Evolutionary conservation across 352 stramenopile species (phyloP), one percentile per base, ranked within the genome.

Genomic region (Pythium dissimile): DNA sequence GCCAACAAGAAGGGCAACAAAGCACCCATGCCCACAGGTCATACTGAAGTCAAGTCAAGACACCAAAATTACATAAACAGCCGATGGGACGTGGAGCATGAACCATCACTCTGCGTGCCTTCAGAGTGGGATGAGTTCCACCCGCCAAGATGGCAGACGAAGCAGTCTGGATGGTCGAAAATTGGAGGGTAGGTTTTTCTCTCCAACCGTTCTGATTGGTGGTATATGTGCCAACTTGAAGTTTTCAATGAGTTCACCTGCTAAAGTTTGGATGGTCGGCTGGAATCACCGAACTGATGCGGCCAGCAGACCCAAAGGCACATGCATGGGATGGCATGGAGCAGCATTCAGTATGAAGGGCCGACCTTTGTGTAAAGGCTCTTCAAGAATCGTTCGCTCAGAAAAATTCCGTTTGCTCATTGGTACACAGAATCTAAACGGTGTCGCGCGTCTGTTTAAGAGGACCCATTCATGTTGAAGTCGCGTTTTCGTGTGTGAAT

Each of bases 231-330:
- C 47, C 30, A 60, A 21, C 30, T 60, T 60, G 53, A 60, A 60
- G 53, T 26, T 16, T 20, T 30, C 30, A 7, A 44, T 44, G 24
- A 30, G 18, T 51, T 46, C 23, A 21, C 18, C 26, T 30, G 46
- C 45, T n/a, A 50, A 59, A 51, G 44, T 47, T n/a, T 2, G n/a
- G 12, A 15, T 23, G 1, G 6, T 24, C 55, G 55, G 55, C 46
- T 63, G 55, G 55, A 44, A 56, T 11, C 2, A 7, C 18, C 42
- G 55, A 63, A 63, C 55, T 63, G 45, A 63, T 63, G 55, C 35
- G 27, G 49, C 27, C 34, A 54, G 43, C 21, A 24, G 31, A n/a
- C 6, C n/a, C 18, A 26, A 26, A 7, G 13, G 13, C 2, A 47
- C 11, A 31, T 15, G 23, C n/a, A n/a, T 13, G 31, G n/a, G n/a